Percentiles rank a stretch among this genome's conserved stretches.
Conservation (phyloP, 345 rosid species). For the Hypericum androsaemum region DNA sequence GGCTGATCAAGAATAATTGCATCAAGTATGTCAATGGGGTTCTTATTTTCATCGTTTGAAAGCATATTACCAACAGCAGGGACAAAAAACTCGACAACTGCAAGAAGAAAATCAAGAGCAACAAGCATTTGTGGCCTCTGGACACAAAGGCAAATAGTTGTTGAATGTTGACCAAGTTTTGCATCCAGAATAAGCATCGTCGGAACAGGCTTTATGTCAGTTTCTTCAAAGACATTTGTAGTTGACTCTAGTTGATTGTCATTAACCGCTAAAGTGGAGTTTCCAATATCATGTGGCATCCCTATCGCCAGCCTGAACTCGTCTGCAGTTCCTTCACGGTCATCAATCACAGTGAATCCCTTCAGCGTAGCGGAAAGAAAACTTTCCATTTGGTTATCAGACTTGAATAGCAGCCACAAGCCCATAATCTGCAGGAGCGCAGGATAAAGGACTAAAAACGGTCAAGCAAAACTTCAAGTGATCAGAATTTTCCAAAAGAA, state of each 20-base stretch:
- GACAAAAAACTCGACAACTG: conserved; percentile 84
- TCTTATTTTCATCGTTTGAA: conserved; percentile 58
- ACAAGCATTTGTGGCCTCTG: conserved; percentile 95
- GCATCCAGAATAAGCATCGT: conserved; percentile 94
- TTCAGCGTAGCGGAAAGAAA: conserved; percentile 75
- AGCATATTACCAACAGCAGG: conserved; percentile 63
- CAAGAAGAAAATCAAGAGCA: conserved; percentile 90
- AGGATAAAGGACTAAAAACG: conserved; percentile 1
- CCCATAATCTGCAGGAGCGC: conserved; percentile 48
- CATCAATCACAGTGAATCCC: conserved; percentile 78
- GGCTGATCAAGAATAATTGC: conserved; percentile 58
- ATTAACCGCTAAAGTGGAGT: conserved; percentile 16
- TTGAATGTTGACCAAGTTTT: conserved; percentile 52
- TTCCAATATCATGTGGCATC: conserved; percentile 43
- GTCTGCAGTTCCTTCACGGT: conserved; percentile 81
- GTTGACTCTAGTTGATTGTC: conserved; percentile 22
- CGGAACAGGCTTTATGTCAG: conserved; percentile 43
- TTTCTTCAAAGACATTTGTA: conserved; percentile 24
- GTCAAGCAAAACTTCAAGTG: not conserved
- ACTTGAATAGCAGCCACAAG: conserved; percentile 81
- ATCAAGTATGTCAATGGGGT: conserved; percentile 37
- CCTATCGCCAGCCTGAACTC: conserved; percentile 80
- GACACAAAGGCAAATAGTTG: conserved; percentile 50
- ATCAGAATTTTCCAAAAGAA: not conserved
- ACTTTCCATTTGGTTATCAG: conserved; percentile 55